Evolutionary conservation across 2,329 filamentous ascomycete species (phyloP), one percentile per base, ranked within the genome.

Genomic region (Waltergamsia citrina): DNA sequence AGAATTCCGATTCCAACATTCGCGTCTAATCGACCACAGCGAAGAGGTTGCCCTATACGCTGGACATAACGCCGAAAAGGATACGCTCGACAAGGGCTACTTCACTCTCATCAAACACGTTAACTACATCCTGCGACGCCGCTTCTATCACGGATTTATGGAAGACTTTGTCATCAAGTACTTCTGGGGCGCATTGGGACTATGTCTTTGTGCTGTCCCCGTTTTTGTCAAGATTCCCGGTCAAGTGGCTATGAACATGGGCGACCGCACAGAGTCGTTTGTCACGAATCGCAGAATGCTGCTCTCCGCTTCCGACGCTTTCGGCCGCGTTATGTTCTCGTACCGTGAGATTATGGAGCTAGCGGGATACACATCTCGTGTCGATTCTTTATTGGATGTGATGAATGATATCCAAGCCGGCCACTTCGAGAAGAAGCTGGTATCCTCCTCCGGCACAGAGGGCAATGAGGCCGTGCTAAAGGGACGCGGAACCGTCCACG

Each of bases 91-190:
- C 60, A 96, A 96, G 63, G 90, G 92, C 12, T 98, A 98, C 59
- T 98, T 98, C 53, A 98, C 92, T 3, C 70, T 98, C 24, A 98
- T 98, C 65, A 96, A 95, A 62, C 92, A 98, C 60, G 90, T 98
- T 53, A 98, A 98, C 58, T 81, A 94, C 51, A 95, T 96, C 43
- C 63, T 98, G 41, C 74, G 88, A 25, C 72, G 85, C 41, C 77
- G 92, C 32, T 84, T 98, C 56, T 96, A 96, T 57, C 90, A 98
- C 55, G 90, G 88, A n/a, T 81, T 98, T 50, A 95, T 96, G 90
- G 92, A 98, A 56, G 92, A 98, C 57, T 98, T 95, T 58, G 86
- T 96, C 38, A 94, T 98, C 60, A 98, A 98, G 59, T 98, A 98
- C 56, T 92, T 96, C 60, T 98, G 92, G 92, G 92, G 92, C 26